phyloP scores from a whole-genome alignment of 148 eudicot species.

The Suaeda aralocaspica region DNA sequence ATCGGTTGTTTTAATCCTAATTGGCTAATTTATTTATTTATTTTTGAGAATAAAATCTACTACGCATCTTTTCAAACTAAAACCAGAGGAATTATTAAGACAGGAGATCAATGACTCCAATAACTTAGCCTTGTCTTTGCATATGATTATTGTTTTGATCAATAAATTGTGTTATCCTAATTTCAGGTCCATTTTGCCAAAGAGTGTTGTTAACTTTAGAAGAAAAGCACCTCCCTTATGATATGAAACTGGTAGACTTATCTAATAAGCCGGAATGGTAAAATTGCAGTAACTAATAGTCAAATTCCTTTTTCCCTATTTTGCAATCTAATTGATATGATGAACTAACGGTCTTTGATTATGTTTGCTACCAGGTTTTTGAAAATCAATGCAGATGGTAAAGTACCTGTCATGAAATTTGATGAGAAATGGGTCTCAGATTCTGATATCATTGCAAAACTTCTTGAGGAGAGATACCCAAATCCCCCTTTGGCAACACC shows the following conservation, averaged over 20 bases:
- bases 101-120: not conserved
- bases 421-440: constrained; percentile 90
- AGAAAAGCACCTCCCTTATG: constrained; percentile 87
- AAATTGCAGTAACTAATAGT: not conserved
- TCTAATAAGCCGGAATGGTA: constrained; percentile 84
- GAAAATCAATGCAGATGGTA: constrained; percentile 75
- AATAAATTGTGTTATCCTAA: not conserved
- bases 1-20: too few relatives aligned
- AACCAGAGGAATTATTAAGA: too few relatives aligned
- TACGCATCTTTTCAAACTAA: too few relatives aligned
- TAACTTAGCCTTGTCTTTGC: not conserved
- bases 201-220: constrained; percentile 81
- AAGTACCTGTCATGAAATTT: constrained; percentile 82
- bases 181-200: constrained; percentile 86
- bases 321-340: not conserved
- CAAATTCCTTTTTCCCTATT: not conserved
- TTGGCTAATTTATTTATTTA: too few relatives aligned
- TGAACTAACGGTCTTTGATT: not conserved
- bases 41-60: too few relatives aligned
- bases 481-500: constrained; percentile 73
- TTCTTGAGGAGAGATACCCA: constrained; percentile 77
- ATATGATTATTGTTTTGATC: not conserved
- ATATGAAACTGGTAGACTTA: constrained; percentile 69
- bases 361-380: constrained; percentile 45
- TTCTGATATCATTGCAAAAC: constrained; percentile 79